Evolutionary conservation across 305 asterid species (phyloP).

Genomic region (Fraxinus baroniana): DNA sequence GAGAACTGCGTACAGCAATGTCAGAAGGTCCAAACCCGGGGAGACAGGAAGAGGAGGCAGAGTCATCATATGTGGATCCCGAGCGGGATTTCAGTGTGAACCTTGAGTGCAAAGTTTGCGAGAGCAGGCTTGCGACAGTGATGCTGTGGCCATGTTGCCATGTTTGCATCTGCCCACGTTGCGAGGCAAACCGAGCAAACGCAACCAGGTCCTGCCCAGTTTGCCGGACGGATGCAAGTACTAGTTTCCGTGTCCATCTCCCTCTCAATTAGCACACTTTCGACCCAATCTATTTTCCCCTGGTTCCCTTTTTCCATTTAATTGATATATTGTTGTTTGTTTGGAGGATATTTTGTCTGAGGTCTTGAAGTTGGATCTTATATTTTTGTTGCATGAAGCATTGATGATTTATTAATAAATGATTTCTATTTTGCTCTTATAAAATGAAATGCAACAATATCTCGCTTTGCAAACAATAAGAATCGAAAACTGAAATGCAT

Average conservation of each 20-base stretch:
- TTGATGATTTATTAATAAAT: background rate
- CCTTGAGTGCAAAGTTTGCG: slow-evolving; percentile 38
- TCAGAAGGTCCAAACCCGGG: background rate
- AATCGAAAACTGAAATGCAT: background rate
- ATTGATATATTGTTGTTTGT: background rate
- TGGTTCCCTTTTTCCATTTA: background rate
- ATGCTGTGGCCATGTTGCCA: slow-evolving; percentile 66
- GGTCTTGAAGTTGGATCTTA: background rate
- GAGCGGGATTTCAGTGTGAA: slow-evolving; percentile 20
- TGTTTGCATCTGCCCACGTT: slow-evolving; percentile 38
- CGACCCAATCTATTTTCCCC: background rate
- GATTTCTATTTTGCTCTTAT: background rate
- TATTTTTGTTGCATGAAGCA: background rate
- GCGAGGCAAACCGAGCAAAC: slow-evolving; percentile 22
- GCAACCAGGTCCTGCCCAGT: slow-evolving; percentile 39
- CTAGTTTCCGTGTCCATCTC: slow-evolving; percentile 25
- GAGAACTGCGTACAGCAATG: background rate
- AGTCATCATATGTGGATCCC: slow-evolving; percentile 37
- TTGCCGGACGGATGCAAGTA: slow-evolving; percentile 23
- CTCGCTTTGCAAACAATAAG: background rate
- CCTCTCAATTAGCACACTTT: slow-evolving; percentile 22
- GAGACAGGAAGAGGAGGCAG: slow-evolving; percentile 31
- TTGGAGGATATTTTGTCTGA: background rate
- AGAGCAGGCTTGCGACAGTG: slow-evolving; percentile 31
- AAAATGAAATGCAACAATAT: too few relatives aligned